These are phyloP conservation scores for Pulicaria dysenterica DNA, from an alignment of 129 eudicot species.

Conservation along the genomic window DNA sequence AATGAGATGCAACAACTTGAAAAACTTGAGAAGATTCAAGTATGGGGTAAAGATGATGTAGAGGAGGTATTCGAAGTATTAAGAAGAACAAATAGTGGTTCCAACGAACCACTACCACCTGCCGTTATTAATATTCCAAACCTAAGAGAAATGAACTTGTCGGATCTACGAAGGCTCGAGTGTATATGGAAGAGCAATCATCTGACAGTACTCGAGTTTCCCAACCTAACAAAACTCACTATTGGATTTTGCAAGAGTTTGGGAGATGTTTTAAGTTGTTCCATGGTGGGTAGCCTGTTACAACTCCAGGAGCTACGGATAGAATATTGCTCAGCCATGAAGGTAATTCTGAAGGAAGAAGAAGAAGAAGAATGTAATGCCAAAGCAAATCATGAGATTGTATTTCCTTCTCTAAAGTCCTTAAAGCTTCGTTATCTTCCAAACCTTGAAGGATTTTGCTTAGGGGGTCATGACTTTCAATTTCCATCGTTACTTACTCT, in stretches of 20 bases:
- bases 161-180: fast-evolving
- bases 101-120: background rate
- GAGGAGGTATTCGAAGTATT: slow-evolving; percentile 8
- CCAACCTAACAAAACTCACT: background rate
- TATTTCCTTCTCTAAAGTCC: slow-evolving; percentile 10
- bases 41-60: too few relatives aligned
- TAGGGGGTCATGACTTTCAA: background rate
- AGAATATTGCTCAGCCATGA: background rate
- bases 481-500: slow-evolving; percentile 7
- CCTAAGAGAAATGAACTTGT: background rate
- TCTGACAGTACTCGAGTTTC: background rate
- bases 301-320: slow-evolving; percentile 1
- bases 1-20: background rate
- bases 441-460: background rate
- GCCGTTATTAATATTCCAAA: background rate
- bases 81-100: background rate
- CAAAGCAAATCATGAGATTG: background rate
- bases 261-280: background rate
- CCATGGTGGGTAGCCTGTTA: slow-evolving; percentile 3
- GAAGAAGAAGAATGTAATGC: background rate
- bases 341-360: background rate
- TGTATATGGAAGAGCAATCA: slow-evolving; percentile 8
- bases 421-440: background rate
- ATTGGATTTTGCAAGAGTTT: background rate
- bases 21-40: background rate